Evolutionary conservation across 768 basidiomycete genomes (phyloP), one percentile per base, ranked within the genome.

Genomic region (Tylopilus sp.): DNA sequence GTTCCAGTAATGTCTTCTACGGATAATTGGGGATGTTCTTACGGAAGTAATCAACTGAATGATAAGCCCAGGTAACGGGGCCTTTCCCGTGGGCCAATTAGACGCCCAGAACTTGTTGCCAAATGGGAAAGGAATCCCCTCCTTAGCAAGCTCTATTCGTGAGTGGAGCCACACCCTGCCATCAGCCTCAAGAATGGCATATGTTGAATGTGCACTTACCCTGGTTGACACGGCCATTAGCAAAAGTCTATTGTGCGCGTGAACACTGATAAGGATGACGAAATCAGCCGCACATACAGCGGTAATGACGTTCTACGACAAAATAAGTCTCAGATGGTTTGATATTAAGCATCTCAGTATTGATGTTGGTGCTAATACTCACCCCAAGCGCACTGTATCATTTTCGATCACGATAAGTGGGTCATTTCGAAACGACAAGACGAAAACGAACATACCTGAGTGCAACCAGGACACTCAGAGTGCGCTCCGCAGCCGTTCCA

Each of bases 41-140:
- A 76, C 77, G 1, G 81, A 78, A 14, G 78, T 74, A 26, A 81
- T 79, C 24, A 82, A 57, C 45, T 82, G 78, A 7, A 83, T 71
- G 48, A 82, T 75, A 7, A 83, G 71, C 0, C 79, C 82, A 0
- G 81, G 80, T 21, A 82, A 64, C 0, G 82, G 81, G 0, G 81
- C 76, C 57, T 76, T 78, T 13, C 80, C 78, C 3, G 77, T 78
- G 3, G 80, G 80, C 80, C 79, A 81, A 59, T 82, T 83, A 1
- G 78, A 79, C 4, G 82, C 81, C 81, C 80, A 82, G 59, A 83
- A 79, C 22, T 67, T 72, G 56, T 78, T 82, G 6, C 79, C 80
- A 46, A 81, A 82, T 1, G 81, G 82, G 2, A 83, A 71, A 12
- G 81, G 81, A n/a, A 83, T 68, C 0, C 81, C 82, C 58, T 82